Evolutionary conservation across 768 basidiomycete species (phyloP).

Genomic region (Fomitopsis pulvina): DNA sequence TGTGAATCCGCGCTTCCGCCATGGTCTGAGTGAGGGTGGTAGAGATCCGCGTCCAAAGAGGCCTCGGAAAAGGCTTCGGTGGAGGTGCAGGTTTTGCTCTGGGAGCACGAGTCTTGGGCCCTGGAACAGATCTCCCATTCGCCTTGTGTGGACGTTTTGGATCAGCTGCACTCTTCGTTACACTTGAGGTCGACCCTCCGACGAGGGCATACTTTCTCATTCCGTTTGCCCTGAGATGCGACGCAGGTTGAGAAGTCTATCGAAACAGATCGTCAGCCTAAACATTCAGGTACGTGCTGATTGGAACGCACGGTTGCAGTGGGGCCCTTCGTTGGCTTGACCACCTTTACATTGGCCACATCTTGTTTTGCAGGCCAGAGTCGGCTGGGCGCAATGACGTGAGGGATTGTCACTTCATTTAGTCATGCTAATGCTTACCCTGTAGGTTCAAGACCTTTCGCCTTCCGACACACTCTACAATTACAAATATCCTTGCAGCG

Average conservation of each 20-base stretch:
- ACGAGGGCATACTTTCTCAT: constrained; percentile 13
- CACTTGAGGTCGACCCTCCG: constrained; percentile 4
- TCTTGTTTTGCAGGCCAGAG: not conserved
- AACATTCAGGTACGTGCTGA: not conserved
- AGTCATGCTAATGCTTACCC: constrained; percentile 52
- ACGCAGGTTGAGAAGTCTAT: not conserved
- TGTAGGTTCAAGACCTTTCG: constrained; percentile 50
- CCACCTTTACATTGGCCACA: constrained; percentile 4
- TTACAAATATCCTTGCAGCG: constrained; percentile 62
- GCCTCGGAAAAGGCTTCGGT: constrained; percentile 32
- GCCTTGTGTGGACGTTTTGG: not conserved
- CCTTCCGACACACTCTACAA: constrained; percentile 59
- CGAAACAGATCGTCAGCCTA: not conserved
- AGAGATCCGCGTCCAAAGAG: constrained; percentile 47
- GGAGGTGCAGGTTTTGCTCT: constrained; percentile 15
- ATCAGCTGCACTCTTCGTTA: not conserved
- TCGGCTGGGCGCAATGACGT: no score
- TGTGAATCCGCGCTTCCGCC: constrained; percentile 56
- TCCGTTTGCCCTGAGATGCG: constrained; percentile 2
- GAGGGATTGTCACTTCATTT: no score
- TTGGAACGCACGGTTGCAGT: not conserved
- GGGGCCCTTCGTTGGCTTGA: not conserved
- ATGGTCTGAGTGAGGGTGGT: constrained; percentile 35
- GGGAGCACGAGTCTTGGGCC: constrained; percentile 10
- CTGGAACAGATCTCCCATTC: constrained; percentile 5